Conservation (phyloP, 805 yeast genomes). For the Wickerhamiella azymoides region DNA sequence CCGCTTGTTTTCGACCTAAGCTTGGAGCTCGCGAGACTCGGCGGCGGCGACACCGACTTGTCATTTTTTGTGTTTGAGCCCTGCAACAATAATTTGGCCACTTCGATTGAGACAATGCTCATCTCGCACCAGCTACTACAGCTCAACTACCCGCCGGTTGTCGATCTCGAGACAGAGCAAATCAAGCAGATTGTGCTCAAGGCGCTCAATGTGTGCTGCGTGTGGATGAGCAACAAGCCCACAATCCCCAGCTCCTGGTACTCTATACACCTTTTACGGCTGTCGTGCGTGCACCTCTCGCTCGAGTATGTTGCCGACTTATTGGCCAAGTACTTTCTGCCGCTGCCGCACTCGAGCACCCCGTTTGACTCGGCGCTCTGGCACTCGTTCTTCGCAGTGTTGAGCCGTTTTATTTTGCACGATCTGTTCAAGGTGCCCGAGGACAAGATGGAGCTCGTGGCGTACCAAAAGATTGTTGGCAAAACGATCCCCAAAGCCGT, state of each 20-base stretch:
- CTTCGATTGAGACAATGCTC: constrained; percentile 2
- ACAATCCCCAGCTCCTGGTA: not conserved
- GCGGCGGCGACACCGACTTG: not conserved
- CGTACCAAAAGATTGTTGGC: not conserved
- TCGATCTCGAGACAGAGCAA: not conserved
- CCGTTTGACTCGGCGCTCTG: constrained; percentile 1
- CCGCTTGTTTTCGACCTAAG: not conserved
- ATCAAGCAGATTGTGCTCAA: not conserved
- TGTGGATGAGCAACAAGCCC: not conserved
- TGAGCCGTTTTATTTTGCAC: not conserved
- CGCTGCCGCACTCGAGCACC: not conserved
- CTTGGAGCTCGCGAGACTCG: not conserved
- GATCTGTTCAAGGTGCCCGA: not conserved
- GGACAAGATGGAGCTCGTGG: not conserved
- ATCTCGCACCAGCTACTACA: not conserved
- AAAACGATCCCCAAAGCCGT: not conserved
- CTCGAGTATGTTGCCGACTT: not conserved
- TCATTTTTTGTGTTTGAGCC: not conserved
- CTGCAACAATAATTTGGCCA: not conserved
- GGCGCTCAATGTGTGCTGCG: not conserved
- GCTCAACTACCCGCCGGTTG: not conserved
- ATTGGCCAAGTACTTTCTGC: not conserved
- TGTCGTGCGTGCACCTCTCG: not conserved
- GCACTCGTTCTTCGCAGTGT: not conserved
- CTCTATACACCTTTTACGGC: not conserved